Percentiles rank a stretch among this genome's conserved stretches.
These are phyloP conservation scores for Sapria himalayana DNA, from an alignment of 345 rosid species.

Conservation along the genomic window DNA sequence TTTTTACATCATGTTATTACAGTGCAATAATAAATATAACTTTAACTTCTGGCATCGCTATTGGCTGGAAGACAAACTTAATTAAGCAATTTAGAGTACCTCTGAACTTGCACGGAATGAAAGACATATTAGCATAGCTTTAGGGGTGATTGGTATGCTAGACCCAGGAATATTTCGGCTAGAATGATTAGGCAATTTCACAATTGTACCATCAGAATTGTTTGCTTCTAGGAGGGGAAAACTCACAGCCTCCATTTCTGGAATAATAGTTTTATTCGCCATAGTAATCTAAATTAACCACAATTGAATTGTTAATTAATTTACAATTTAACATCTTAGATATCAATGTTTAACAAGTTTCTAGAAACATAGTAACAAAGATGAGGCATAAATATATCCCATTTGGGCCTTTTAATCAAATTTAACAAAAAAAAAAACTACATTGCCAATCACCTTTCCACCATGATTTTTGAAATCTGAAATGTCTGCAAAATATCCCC, in stretches of 20 bases:
- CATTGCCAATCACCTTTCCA: slow-evolving; percentile 92
- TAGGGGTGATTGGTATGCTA: slow-evolving; percentile 17
- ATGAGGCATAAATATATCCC: background rate
- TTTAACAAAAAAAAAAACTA: too few species aligned
- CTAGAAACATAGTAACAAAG: too few species aligned
- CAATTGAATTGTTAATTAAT: too few species aligned
- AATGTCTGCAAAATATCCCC: slow-evolving; percentile 75
- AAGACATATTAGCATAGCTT: slow-evolving; percentile 52
- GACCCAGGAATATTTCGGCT: slow-evolving; percentile 12
- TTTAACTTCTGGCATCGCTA: too few species aligned
- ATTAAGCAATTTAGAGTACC: too few species aligned
- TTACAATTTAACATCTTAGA: too few species aligned
- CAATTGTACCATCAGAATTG: slow-evolving; percentile 24
- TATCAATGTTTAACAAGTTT: too few species aligned
- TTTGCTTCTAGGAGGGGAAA: slow-evolving; percentile 45
- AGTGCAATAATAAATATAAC: too few species aligned
- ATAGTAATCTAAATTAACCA: slow-evolving; percentile 35
- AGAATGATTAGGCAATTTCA: slow-evolving; percentile 40
- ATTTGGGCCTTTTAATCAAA: background rate
- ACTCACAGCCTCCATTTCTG: slow-evolving; percentile 38
- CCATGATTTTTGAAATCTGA: slow-evolving; percentile 56
- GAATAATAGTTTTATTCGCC: slow-evolving; percentile 46
- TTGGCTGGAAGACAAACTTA: too few species aligned
- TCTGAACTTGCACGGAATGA: slow-evolving; percentile 68
- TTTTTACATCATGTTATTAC: too few species aligned